A percentile compares a stretch with the other conserved stretches of the same genome.
These are phyloP conservation scores for Epichloe sylvatica DNA, from an alignment of 2,329 filamentous ascomycete genomes.

Conservation along the genomic window DNA sequence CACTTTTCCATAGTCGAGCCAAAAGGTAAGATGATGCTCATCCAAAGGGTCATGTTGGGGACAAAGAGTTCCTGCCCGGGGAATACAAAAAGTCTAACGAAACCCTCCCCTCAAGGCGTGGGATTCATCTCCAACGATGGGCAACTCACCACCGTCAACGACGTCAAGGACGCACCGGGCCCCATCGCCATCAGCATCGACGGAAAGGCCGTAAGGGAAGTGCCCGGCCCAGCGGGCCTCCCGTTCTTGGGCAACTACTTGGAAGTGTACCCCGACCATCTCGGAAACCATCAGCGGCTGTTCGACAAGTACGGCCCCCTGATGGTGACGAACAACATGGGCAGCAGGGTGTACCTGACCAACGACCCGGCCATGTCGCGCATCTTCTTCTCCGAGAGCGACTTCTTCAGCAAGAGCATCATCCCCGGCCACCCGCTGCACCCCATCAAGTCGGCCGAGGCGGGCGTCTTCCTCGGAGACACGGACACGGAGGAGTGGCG, in stretches of 20 bases:
- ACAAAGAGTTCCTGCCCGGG: too few species aligned
- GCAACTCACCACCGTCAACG: too few species aligned
- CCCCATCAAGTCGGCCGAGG: conserved; percentile 27
- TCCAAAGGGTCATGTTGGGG: too few species aligned
- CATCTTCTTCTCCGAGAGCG: conserved; percentile 33
- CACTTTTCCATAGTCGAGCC: too few species aligned
- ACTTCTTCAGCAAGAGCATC: conserved; percentile 40
- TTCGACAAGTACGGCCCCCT: conserved; percentile 38
- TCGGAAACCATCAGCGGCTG: conserved; percentile 41
- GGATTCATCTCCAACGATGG: too few species aligned
- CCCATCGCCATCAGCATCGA: conserved; percentile 34
- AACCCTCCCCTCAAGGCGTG: too few species aligned
- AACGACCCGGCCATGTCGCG: conserved; percentile 33
- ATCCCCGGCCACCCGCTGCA: conserved; percentile 33
- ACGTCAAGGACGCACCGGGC: too few species aligned
- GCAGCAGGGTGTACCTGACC: conserved; percentile 33
- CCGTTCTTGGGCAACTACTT: conserved; percentile 40
- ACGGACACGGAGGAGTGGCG: conserved; percentile 36
- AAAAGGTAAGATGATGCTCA: too few species aligned
- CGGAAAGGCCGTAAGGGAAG: conserved; percentile 31
- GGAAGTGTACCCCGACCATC: conserved; percentile 42
- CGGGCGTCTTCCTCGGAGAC: conserved; percentile 32
- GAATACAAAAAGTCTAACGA: too few species aligned
- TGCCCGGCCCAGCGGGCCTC: conserved; percentile 35
- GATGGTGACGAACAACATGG: conserved; percentile 38